These are phyloP conservation scores for Garcileccinum viscosum DNA, from an alignment of 1,284 basidiomycete genomes.

Conservation along the genomic window DNA sequence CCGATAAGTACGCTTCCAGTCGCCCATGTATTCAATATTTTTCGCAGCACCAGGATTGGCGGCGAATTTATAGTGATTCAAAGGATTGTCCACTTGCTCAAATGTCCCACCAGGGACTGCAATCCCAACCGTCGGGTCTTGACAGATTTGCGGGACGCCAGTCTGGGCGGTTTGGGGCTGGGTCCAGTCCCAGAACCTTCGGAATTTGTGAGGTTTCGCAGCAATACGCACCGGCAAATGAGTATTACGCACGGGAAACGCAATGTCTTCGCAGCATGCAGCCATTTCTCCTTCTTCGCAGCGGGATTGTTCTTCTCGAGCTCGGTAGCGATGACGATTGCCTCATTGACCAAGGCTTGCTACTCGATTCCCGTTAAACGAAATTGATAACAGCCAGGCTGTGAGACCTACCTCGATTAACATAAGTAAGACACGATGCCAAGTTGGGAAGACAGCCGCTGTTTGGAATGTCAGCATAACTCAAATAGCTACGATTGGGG, in stretches of 20 bases:
- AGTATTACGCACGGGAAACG: slow-evolving; percentile 21
- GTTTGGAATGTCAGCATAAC: slow-evolving; percentile 5
- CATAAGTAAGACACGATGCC: slow-evolving; percentile 23
- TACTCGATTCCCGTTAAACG: neutral
- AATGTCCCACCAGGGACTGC: neutral
- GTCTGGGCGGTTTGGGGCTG: neutral
- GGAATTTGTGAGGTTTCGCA: neutral
- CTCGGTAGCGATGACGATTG: slow-evolving; percentile 15
- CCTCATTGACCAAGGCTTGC: slow-evolving; percentile 25
- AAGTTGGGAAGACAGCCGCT: slow-evolving; percentile 28
- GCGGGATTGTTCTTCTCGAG: slow-evolving; percentile 8
- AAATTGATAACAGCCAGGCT: too few species aligned
- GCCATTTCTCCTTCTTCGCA: slow-evolving; percentile 15
- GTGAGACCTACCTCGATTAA: slow-evolving; percentile 15
- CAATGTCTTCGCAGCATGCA: slow-evolving; percentile 17
- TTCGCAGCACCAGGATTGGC: slow-evolving; percentile 3
- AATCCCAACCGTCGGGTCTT: slow-evolving; percentile 3
- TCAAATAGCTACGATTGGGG: neutral
- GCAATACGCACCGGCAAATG: neutral
- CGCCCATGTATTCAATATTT: slow-evolving; percentile 15
- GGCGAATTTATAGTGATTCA: slow-evolving; percentile 26
- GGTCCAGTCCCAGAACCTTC: slow-evolving; percentile 29
- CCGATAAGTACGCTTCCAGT: slow-evolving; percentile 24
- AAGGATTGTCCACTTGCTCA: slow-evolving; percentile 12
- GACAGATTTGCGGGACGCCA: slow-evolving; percentile 19